Conservation (phyloP, 169 alveolate species). For the Ichthyophthirius multifiliis region DNA sequence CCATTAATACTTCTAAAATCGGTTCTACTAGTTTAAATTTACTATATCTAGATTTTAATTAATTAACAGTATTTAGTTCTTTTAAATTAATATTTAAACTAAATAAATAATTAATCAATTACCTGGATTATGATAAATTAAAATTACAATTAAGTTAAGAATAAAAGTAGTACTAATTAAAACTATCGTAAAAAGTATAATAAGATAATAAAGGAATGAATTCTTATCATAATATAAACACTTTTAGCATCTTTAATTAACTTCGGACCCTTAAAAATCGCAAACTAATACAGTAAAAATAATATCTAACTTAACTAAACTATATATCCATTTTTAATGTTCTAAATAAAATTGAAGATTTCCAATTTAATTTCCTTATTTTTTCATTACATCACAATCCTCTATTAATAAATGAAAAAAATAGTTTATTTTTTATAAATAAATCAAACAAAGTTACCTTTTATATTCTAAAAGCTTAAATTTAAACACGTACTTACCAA, state of each 20-base stretch:
- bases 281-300: neutral
- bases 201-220: neutral
- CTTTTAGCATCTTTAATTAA: neutral
- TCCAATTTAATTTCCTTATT: neutral
- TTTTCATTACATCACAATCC: neutral
- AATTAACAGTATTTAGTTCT: neutral
- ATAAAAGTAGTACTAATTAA: neutral
- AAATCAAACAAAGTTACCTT: neutral
- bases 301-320: neutral
- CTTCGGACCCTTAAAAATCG: neutral
- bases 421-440: neutral
- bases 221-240: neutral
- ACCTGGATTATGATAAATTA: slow-evolving; percentile 5
- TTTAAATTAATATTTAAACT: neutral
- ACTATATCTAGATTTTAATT: neutral
- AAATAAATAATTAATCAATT: neutral
- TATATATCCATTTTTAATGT: neutral
- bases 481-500: neutral
- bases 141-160: neutral
- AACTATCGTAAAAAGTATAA: neutral
- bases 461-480: neutral
- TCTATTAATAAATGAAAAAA: neutral
- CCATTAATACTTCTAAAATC: neutral
- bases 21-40: neutral
- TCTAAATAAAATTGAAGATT: neutral